phyloP scores from a whole-genome alignment of 192 early-diverging fungal species.

The Lobosporangium transversale region DNA sequence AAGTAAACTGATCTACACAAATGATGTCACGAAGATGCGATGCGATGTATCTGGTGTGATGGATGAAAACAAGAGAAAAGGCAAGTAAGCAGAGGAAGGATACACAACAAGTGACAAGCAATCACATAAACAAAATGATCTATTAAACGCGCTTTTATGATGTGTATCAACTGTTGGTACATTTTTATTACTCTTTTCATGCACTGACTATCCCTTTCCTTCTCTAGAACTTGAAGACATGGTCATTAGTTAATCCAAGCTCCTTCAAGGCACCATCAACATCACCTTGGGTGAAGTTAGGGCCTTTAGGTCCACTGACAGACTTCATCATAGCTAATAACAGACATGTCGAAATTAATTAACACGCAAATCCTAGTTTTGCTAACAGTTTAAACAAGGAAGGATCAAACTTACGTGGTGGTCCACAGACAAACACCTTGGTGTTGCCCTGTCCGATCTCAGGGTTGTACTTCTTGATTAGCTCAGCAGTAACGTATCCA shows the following conservation, averaged over 20 bases:
- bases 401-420: constrained; percentile 24
- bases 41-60: neutral
- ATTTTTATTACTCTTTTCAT: neutral
- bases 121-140: too few relatives aligned
- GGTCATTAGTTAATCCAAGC: constrained; percentile 72
- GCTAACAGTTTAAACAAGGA: constrained; percentile 15
- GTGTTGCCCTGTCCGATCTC: constrained; percentile 65
- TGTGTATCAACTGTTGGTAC: too few relatives aligned
- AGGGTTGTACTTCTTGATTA: constrained; percentile 77
- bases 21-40: too few relatives aligned
- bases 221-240: constrained; percentile 87
- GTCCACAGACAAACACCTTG: constrained; percentile 52
- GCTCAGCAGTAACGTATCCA: constrained; percentile 79
- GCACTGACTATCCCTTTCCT: neutral
- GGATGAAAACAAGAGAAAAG: too few relatives aligned
- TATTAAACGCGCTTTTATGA: too few relatives aligned
- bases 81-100: neutral
- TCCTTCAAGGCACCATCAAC: constrained; percentile 86
- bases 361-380: neutral
- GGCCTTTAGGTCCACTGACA: constrained; percentile 83
- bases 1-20: too few relatives aligned
- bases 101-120: too few relatives aligned
- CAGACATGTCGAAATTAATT: neutral
- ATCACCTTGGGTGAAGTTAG: constrained; percentile 85
- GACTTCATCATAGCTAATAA: constrained; percentile 72